Percentiles rank a stretch among this genome's conserved stretches.
Evolutionary conservation across 345 rosid species (phyloP).

Genomic region (Laguncularia racemosa): DNA sequence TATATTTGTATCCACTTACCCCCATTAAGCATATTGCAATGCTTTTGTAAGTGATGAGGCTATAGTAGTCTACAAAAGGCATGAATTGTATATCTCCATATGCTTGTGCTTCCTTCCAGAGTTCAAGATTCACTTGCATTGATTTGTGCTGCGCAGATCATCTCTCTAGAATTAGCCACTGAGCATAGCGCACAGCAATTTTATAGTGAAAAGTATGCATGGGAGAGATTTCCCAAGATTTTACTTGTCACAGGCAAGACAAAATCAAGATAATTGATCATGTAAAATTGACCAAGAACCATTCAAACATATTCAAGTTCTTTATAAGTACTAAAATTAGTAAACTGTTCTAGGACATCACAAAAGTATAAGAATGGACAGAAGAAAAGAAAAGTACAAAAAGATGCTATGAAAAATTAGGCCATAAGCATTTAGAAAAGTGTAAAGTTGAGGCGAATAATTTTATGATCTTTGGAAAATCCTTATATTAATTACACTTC

Average conservation of each 20-base stretch:
- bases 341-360: no score
- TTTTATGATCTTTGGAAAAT: no score
- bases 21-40: conserved; percentile 79
- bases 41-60: conserved; percentile 76
- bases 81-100: conserved; percentile 82
- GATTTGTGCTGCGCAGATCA: conserved; percentile 53
- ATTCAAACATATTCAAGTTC: not conserved
- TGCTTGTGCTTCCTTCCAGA: conserved; percentile 85
- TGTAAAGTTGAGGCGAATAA: no score
- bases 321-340: not conserved
- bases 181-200: not conserved
- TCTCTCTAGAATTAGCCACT: conserved; percentile 4
- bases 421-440: no score
- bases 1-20: conserved; percentile 31
- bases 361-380: no score
- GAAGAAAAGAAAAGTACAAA: no score
- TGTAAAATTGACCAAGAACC: not conserved
- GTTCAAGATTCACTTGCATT: conserved; percentile 59
- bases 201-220: no score
- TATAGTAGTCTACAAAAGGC: conserved; percentile 90
- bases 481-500: no score
- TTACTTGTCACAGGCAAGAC: not conserved
- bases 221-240: no score
- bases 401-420: no score
- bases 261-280: not conserved